Base-by-base conservation (phyloP, 192 early-diverging fungal genomes). In the Backusella sp. region DNA sequence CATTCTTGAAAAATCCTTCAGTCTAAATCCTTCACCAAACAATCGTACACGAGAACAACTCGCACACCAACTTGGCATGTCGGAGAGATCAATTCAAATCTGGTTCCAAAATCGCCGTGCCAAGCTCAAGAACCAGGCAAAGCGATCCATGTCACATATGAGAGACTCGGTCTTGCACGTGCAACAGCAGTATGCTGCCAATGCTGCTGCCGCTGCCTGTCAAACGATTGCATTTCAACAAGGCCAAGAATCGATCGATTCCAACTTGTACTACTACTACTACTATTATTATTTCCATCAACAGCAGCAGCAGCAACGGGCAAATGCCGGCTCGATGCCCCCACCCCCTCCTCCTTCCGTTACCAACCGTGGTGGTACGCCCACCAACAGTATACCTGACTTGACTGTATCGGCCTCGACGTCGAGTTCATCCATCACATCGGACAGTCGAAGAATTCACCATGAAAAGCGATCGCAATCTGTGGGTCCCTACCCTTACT, bases 21-120 rank as follows among this genome's bases (percentile, higher is more conserved):
- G 79, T 62, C 84, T 83, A 30, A 88, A 93, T 52, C 88, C 91
- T 32, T 90, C 90, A 41, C 93, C 93, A 46, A 89, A 88, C 74
- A 84, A 89, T 30, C 85, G 88, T 52, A 81, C 88, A 37, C 87
- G 93, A 14, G 88, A 90, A 66, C 85, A 86, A 17, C 79, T 95
- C 6, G 89, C 90, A 32, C 85, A 91, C 75, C 82, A 87, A 68
- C 82, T 94, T 19, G 88, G 88, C 69, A 92, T 95, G 91, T 85
- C 89, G 3, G 84, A 88, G 66, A 85, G 93, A 26, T 87, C 91
- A 84, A 90, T 95, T 76, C 93, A 95, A 75, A 92, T 95, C 46
- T 95, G 93, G 93, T 95, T 95, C 79, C 93, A 95, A 77, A 95
- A 95, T 83, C 81, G 91, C 39, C 81, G 93, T 12, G 92, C 92